Base-by-base conservation (phyloP, 202 grass and related monocot species). In the Setaria viridis region DNA sequence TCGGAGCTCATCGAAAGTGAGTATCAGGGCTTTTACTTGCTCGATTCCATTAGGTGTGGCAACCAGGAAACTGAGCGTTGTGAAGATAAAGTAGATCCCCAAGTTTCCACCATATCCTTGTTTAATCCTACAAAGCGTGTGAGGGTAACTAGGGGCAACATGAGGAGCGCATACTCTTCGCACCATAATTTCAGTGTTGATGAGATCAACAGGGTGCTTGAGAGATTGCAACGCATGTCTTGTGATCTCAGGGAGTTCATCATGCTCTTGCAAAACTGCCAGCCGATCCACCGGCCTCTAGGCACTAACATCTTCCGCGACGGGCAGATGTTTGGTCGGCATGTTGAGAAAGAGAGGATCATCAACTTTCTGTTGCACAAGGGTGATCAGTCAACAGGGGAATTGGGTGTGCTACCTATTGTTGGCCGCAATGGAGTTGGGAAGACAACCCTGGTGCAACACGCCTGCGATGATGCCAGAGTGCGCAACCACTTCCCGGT, bases 121-220 rank as follows among this genome's bases (percentile, higher is more conserved):
- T 66, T 90, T 8, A 93, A 93, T 54, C 87, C 83, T 17, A 71
- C 91, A 8, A 93, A 93, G 65, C 91, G 76, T 9, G 3, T 91
- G 46, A 69, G 80, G 7, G 63, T 82, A 1, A 46, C 67, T 1
- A 37, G 72, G 19, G 14, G 50, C 13, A 46, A 20, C 20, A 8
- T 51, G 20, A 87, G 72, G 66, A 76, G 21, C 5, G 12, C 20
- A 17, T 37, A 8, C 2, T 65, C 65, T 3, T 77, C 4, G 37
- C 25, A 9, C 14, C 39, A 59, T 10, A 45, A 75, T 50, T 0
- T 65, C 19, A 17, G 74, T 37, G 62, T 41, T 39, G 43, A 32
- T 32, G 50, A 67, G 35, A 65, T 90, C 10, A 55, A 82, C 0
- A 71, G 17, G 56, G 91, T 84, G 15, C 51, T 87, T 4, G 30